Evolutionary conservation across 352 stramenopile genomes (phyloP).

Genomic region (Phytophthora nicotianae): DNA sequence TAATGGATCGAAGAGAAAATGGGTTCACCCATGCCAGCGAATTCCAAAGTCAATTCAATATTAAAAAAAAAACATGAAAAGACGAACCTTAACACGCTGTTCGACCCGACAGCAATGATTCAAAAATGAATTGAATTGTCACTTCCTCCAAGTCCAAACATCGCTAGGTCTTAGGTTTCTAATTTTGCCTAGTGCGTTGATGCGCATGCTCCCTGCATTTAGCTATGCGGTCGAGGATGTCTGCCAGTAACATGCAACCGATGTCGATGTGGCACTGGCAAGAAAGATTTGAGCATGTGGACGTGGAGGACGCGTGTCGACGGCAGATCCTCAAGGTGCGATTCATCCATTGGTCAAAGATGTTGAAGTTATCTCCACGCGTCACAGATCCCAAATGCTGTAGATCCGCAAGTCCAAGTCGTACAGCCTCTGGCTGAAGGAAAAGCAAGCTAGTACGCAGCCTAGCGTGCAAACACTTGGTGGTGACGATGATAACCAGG

Average conservation of each 20-base stretch:
- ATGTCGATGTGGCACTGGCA: constrained; percentile 66
- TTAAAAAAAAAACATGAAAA: no score
- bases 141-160: no score
- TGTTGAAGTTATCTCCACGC: constrained; percentile 11
- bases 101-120: no score
- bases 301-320: constrained; percentile 46
- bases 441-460: constrained; percentile 27
- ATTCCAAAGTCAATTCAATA: no score
- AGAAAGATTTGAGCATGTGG: constrained; percentile 44
- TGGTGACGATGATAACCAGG: constrained; percentile 8
- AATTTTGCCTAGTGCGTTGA: no score
- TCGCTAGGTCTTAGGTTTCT: no score
- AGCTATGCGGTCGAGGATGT: background rate
- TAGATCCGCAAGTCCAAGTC: constrained; percentile 57
- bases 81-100: no score
- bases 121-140: no score
- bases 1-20: background rate
- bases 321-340: constrained; percentile 57
- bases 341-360: background rate
- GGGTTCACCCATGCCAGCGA: background rate
- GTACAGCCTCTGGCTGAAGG: constrained; percentile 51
- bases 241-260: constrained; percentile 1
- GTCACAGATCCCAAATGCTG: constrained; percentile 7
- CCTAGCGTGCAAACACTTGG: background rate
- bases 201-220: constrained; percentile 3